Evolutionary conservation across 2,329 filamentous ascomycete genomes (phyloP).

Genomic region (Ascochyta pisi): DNA sequence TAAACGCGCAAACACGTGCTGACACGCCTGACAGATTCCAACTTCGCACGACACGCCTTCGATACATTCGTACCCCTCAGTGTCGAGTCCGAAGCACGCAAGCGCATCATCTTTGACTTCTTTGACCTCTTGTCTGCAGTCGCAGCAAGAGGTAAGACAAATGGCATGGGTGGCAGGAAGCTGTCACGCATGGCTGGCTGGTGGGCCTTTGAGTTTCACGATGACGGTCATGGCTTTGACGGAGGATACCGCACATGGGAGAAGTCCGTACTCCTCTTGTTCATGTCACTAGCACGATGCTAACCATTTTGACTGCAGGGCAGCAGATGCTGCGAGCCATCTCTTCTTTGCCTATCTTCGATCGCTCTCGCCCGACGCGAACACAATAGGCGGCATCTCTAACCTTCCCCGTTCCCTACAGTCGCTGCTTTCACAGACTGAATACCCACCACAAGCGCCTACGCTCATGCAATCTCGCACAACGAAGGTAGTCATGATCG

Average conservation of each 20-base stretch:
- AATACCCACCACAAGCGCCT: slow-evolving; percentile 86
- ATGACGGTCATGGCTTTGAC: slow-evolving; percentile 90
- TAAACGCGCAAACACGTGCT: slow-evolving; percentile 20
- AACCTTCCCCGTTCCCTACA: slow-evolving; percentile 89
- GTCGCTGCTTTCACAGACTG: slow-evolving; percentile 87
- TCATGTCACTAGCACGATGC: neutral
- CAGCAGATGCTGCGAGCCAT: slow-evolving; percentile 94
- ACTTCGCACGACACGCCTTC: slow-evolving; percentile 90
- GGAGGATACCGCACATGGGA: slow-evolving; percentile 91
- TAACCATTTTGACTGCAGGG: slow-evolving; percentile 61
- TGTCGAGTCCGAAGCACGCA: slow-evolving; percentile 83
- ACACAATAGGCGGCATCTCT: slow-evolving; percentile 78
- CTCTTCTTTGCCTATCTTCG: slow-evolving; percentile 97
- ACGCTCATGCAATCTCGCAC: slow-evolving; percentile 79
- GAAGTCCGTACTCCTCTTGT: slow-evolving; percentile 60
- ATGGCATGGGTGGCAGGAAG: slow-evolving; percentile 91
- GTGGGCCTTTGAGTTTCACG: slow-evolving; percentile 96
- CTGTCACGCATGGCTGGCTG: slow-evolving; percentile 94
- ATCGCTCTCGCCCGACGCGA: slow-evolving; percentile 80
- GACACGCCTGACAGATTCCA: slow-evolving; percentile 71
- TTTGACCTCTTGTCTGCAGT: slow-evolving; percentile 92
- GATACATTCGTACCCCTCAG: slow-evolving; percentile 95
- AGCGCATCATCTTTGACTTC: slow-evolving; percentile 92
- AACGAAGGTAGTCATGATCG: slow-evolving; percentile 94
- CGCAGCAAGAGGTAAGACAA: slow-evolving; percentile 90